These are phyloP conservation scores for Epicoccum sorghinum DNA, from an alignment of 2,329 filamentous ascomycete genomes.

Conservation along the genomic window DNA sequence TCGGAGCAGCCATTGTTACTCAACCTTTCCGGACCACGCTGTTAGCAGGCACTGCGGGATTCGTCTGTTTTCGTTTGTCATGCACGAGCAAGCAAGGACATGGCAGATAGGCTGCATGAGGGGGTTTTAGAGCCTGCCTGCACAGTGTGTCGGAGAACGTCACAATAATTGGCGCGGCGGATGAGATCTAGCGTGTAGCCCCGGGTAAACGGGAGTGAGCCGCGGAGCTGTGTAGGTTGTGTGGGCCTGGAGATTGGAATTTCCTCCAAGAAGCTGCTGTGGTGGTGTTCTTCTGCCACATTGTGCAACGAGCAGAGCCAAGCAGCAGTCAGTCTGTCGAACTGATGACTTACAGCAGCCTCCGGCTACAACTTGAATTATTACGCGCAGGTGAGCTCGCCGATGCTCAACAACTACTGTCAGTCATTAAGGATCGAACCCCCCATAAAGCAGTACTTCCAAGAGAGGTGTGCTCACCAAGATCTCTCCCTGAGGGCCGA, in stretches of 20 bases:
- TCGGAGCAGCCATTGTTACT: background rate
- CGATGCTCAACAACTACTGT: background rate
- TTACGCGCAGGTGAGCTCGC: background rate
- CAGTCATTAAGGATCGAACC: background rate
- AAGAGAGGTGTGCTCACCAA: background rate
- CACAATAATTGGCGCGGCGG: background rate
- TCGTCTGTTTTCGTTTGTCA: background rate
- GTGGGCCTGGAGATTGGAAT: background rate
- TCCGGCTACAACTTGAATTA: background rate
- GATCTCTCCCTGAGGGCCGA: conserved; percentile 1
- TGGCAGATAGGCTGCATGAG: background rate
- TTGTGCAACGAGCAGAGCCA: conserved; percentile 1
- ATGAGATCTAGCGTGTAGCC: background rate
- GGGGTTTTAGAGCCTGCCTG: background rate
- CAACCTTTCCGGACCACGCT: background rate
- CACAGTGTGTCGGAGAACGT: background rate
- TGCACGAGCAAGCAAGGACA: conserved; percentile 10
- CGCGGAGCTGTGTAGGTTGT: background rate
- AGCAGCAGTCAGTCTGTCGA: background rate
- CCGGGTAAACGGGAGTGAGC: conserved; percentile 4
- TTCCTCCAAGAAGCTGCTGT: background rate
- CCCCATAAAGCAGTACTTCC: background rate
- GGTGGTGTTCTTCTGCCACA: background rate
- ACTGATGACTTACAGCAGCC: background rate
- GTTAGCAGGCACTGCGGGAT: background rate